These are phyloP conservation scores for Pseudisothecium myosuroides DNA, from an alignment of 225 moss, liverwort and hornwort species.

Conservation along the genomic window DNA sequence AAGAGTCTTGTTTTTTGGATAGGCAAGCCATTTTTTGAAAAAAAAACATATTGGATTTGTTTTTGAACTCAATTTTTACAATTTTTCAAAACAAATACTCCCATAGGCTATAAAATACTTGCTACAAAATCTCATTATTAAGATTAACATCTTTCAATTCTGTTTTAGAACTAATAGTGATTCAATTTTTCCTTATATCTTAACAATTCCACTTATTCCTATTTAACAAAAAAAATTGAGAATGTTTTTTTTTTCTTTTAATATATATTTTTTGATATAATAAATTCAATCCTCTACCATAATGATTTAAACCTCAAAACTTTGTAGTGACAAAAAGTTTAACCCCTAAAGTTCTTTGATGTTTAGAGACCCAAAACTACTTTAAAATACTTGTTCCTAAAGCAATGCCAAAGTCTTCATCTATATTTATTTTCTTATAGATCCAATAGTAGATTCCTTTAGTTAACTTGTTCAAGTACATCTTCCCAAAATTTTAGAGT, in stretches of 20 bases:
- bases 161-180: neutral
- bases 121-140: neutral
- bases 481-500: neutral
- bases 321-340: no score
- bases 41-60: neutral
- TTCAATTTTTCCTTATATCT: neutral
- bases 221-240: no score
- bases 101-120: no score
- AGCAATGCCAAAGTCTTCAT: neutral
- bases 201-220: neutral
- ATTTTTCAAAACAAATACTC: neutral
- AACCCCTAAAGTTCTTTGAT: neutral
- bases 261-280: no score
- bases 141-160: neutral
- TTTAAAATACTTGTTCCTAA: neutral
- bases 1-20: neutral
- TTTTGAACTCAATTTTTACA: neutral
- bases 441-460: neutral
- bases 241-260: no score
- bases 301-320: neutral
- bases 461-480: neutral
- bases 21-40: neutral
- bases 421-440: neutral
- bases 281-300: rapidly evolving
- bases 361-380: neutral